Conservation (phyloP, 1,284 basidiomycete genomes). For the Heterobasidion irregulare region DNA sequence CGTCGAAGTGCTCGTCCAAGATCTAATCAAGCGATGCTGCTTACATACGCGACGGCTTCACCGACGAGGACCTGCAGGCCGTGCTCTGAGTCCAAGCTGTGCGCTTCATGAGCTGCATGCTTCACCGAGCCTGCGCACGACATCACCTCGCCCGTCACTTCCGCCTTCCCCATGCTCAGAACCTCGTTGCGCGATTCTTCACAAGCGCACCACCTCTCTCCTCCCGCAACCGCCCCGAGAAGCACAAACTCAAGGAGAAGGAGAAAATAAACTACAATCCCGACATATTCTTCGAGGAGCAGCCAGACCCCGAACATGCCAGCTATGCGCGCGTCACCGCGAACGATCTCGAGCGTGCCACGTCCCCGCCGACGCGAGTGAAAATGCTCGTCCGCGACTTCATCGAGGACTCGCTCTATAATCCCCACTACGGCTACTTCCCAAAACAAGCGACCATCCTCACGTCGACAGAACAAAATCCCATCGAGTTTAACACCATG, state of each 20-base stretch:
- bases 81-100: background rate
- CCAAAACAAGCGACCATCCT: slow-evolving; percentile 87
- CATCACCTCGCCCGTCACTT: slow-evolving; percentile 1
- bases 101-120: background rate
- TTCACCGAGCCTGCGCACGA: slow-evolving; percentile 6
- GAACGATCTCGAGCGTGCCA: slow-evolving; percentile 52
- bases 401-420: slow-evolving; percentile 95
- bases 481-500: slow-evolving; percentile 68
- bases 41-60: background rate
- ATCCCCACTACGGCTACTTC: slow-evolving; percentile 97
- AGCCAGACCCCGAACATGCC: slow-evolving; percentile 36
- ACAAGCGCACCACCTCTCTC: slow-evolving; percentile 2
- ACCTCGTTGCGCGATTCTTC: background rate
- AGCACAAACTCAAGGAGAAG: background rate
- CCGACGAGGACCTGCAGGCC: background rate
- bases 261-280: slow-evolving; percentile 71
- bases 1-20: background rate
- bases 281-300: slow-evolving; percentile 39
- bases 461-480: slow-evolving; percentile 39
- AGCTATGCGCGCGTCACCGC: slow-evolving; percentile 69
- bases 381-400: slow-evolving; percentile 96
- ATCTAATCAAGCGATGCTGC: background rate
- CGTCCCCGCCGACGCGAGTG: slow-evolving; percentile 70
- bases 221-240: background rate
- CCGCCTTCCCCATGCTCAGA: background rate